Percentiles rank a stretch among this genome's conserved stretches.
Conservation (phyloP, 441 rosid genomes). For the Flueggea neowawraea region DNA sequence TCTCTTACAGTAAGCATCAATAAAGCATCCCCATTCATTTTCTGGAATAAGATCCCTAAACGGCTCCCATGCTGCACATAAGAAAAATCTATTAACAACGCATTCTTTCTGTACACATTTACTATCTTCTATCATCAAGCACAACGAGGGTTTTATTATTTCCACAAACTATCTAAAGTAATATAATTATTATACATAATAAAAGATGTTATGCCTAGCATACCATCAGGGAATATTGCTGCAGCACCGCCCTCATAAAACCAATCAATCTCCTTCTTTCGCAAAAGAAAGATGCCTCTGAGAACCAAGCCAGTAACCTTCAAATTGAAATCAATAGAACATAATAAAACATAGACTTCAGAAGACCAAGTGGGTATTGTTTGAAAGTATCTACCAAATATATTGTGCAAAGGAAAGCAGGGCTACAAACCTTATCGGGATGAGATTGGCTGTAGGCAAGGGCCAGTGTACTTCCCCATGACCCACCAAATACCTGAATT, state of each 20-base stretch:
- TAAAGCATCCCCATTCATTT: conserved; percentile 63
- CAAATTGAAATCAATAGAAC: no score
- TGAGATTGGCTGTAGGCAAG: conserved; percentile 85
- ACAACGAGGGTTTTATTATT: no score
- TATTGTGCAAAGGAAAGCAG: conserved; percentile 10
- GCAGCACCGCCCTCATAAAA: conserved; percentile 97
- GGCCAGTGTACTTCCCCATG: conserved; percentile 97
- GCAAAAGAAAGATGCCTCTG: conserved; percentile 88
- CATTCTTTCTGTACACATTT: no score
- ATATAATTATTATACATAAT: no score
- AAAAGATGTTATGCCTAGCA: conserved; percentile 1
- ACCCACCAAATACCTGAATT: conserved; percentile 87
- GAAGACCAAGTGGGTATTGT: no score
- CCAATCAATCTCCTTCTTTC: conserved; percentile 97
- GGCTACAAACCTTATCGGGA: conserved; percentile 66
- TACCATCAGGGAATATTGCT: conserved; percentile 95
- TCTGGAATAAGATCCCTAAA: conserved; percentile 93
- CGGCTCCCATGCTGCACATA: conserved; percentile 78
- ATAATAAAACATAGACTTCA: no score
- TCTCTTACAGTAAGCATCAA: conserved; percentile 73
- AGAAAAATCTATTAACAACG: neutral
- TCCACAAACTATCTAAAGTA: no score
- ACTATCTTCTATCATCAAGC: neutral
- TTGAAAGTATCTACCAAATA: conserved; percentile 1
- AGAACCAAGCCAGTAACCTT: conserved; percentile 91